phyloP scores from a whole-genome alignment of 1,139 yeast species.

The Arxiozyma bovina region DNA sequence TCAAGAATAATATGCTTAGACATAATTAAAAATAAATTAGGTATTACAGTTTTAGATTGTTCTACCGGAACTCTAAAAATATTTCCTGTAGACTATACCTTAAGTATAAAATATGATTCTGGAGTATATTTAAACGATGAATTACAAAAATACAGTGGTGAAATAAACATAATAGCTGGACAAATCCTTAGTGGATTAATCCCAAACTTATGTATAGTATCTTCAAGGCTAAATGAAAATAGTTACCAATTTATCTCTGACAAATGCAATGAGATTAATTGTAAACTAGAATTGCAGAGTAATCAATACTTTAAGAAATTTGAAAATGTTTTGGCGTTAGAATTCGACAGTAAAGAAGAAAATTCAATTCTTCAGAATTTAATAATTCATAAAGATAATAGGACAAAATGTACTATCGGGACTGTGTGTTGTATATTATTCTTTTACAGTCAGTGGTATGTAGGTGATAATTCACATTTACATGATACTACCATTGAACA shows the following conservation, averaged over 20 bases:
- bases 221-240: conserved; percentile 13
- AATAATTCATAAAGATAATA: not conserved
- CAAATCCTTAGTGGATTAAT: conserved; percentile 9
- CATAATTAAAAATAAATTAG: conserved; percentile 8
- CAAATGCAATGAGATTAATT: conserved; percentile 6
- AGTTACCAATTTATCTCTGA: conserved; percentile 6
- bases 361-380: conserved; percentile 7
- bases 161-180: conserved; percentile 11
- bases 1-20: conserved; percentile 14
- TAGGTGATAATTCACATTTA: not conserved
- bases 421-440: conserved; percentile 10
- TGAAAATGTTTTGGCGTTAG: conserved; percentile 1
- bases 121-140: not conserved
- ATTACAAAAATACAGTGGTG: conserved; percentile 6
- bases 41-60: conserved; percentile 13
- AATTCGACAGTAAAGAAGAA: conserved; percentile 3
- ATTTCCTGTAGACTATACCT: conserved; percentile 12
- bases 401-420: conserved; percentile 6
- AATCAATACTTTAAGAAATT: conserved; percentile 8
- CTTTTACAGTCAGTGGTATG: not conserved
- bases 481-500: not conserved
- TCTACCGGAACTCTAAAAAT: conserved; percentile 7
- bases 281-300: conserved; percentile 11
- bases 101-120: conserved; percentile 2
- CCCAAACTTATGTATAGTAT: conserved; percentile 16